Conservation (phyloP, 805 yeast species). For the Limtongozyma cylindracea region DNA sequence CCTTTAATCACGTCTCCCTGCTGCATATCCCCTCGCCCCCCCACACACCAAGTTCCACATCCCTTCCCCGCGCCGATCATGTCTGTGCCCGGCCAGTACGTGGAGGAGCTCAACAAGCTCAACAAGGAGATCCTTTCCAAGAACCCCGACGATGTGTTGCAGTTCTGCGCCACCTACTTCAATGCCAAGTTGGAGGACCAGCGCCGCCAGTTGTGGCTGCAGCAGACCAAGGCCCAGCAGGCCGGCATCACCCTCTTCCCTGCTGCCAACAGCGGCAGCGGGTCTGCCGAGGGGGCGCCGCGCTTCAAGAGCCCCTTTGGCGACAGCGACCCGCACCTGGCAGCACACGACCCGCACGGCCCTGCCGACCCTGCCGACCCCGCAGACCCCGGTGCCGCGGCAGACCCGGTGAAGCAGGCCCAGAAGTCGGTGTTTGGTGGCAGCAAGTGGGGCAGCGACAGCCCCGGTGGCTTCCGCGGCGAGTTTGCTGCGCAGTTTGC, state of each 20-base stretch:
- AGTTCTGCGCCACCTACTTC: conserved; percentile 57
- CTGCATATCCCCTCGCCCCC: no score
- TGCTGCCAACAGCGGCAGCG: conserved; percentile 8
- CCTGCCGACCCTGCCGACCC: conserved; percentile 7
- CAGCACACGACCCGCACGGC: no score
- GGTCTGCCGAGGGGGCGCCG: conserved; percentile 12
- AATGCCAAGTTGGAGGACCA: conserved; percentile 33
- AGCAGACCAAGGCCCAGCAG: conserved; percentile 18
- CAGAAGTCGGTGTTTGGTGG: background rate
- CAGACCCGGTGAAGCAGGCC: background rate
- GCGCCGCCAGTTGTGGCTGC: conserved; percentile 23
- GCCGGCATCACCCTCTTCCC: conserved; percentile 24
- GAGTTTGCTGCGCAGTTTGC: conserved; percentile 12
- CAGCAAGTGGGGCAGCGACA: conserved; percentile 1
- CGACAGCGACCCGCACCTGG: conserved; percentile 38
- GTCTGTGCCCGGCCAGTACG: no score
- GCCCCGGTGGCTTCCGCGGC: conserved; percentile 1
- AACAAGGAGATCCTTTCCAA: conserved; percentile 9
- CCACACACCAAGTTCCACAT: no score
- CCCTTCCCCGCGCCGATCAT: no score
- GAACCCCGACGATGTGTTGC: conserved; percentile 45
- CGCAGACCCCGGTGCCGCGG: conserved; percentile 1
- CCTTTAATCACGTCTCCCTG: no score
- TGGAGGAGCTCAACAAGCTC: background rate
- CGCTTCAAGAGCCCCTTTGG: conserved; percentile 37